Evolutionary conservation across 148 eudicot species (phyloP), one percentile per base, ranked within the genome.

Genomic region (Fagopyrum esculentum): DNA sequence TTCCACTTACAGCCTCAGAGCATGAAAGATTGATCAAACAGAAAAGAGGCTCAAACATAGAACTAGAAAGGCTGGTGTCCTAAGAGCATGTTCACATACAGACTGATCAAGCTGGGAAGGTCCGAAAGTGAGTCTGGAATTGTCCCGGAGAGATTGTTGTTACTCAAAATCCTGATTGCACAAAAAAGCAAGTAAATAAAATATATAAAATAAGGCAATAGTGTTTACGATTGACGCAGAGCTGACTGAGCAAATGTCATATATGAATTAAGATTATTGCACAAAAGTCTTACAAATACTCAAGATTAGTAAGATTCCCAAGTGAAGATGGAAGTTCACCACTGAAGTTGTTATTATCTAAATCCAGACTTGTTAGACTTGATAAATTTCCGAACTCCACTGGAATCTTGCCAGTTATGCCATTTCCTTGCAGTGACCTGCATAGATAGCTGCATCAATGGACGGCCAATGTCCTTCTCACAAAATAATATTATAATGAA

Each of bases 281-380:
- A 48, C 6, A 49, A 47, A 5, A 47, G 80, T 59, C 73, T 73
- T 72, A 93, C 98, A 93, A 77, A 82, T 83, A 87, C 78, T 84
- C 86, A 79, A 93, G 98, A 74, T 82, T 82, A 77, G 81, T 76
- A 71, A 93, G 88, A 78, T 90, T 91, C 70, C 93, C 96, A 68
- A 93, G 83, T 71, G 91, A 89, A 80, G 93, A 72, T 78, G 98
- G 98, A 79, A 93, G 89, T 86, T 78, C 90, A 75, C 93, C 98
- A 76, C 83, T 82, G 76, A 93, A 86, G 75, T 51, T 81, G 80
- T 93, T 93, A 69, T 86, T 79, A 52, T 86, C 97, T 77, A 93
- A 85, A 83, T 93, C 76, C 85, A 93, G 84, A 86, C 73, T 88
- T 29, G 86, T 86, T 80, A 93, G 80, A 81, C 85, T 86, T 57